Percentiles rank a stretch among this genome's conserved stretches.
phyloP scores from a whole-genome alignment of 129 eudicot genomes.

The Flaveria ramosissima region DNA sequence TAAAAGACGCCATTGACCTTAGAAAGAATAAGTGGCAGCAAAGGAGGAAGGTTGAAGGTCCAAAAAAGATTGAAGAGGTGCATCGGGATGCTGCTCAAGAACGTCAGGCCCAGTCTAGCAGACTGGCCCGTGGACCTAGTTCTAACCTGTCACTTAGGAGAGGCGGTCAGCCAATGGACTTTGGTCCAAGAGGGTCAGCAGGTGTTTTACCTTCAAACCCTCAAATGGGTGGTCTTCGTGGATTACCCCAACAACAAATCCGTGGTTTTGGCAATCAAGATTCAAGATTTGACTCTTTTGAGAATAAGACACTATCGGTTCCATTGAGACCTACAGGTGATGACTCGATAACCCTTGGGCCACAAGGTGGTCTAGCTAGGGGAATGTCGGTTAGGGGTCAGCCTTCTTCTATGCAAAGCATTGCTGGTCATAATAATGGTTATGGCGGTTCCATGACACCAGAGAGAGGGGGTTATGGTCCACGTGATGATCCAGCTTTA shows the following conservation, averaged over 20 bases:
- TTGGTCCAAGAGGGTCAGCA: conserved; percentile 63
- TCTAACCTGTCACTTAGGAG: conserved; percentile 59
- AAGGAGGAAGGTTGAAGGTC: conserved; percentile 89
- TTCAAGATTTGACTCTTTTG: conserved; percentile 55
- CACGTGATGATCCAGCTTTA: conserved; percentile 59
- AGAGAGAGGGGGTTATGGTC: conserved; percentile 52
- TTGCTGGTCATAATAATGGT: conserved; percentile 62
- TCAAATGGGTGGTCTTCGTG: conserved; percentile 63
- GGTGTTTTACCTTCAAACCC: conserved; percentile 50
- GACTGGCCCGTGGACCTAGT: conserved; percentile 73
- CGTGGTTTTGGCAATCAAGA: conserved; percentile 81
- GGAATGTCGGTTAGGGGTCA: conserved; percentile 94
- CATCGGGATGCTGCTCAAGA: conserved; percentile 57
- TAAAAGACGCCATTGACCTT: conserved; percentile 72
- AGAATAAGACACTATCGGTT: conserved; percentile 58
- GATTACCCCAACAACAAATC: conserved; percentile 49
- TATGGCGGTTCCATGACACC: conserved; percentile 43
- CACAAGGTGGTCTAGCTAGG: conserved; percentile 96
- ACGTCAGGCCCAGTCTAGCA: conserved; percentile 56
- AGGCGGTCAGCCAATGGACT: conserved; percentile 73
- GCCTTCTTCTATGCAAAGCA: conserved; percentile 38
- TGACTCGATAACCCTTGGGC: conserved; percentile 82
- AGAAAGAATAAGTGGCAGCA: conserved; percentile 93
- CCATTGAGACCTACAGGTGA: conserved; percentile 64
- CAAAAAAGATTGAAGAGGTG: conserved; percentile 83